Conservation (phyloP, 164 flowering plant genomes). For the Chloranthus sessilifolius region DNA sequence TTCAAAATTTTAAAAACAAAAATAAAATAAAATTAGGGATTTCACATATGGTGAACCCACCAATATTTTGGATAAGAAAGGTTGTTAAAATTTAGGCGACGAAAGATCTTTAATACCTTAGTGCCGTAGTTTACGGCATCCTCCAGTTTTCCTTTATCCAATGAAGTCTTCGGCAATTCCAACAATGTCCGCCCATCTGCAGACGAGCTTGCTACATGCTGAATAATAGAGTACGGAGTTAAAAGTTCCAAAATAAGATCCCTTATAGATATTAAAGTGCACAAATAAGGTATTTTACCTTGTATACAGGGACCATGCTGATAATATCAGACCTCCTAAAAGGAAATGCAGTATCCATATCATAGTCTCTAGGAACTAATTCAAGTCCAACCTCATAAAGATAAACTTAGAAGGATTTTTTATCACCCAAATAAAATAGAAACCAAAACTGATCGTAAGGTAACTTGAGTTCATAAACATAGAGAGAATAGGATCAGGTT, state of each 20-base stretch:
- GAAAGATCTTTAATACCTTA: constrained; percentile 41
- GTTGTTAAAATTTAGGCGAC: not conserved
- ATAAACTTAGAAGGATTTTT: not conserved
- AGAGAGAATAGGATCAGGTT: too few relatives aligned
- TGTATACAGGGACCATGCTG: constrained; percentile 87
- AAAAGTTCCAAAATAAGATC: constrained; percentile 6
- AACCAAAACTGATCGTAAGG: constrained; percentile 1
- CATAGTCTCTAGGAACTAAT: constrained; percentile 90
- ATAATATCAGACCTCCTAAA: constrained; percentile 63
- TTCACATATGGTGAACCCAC: too few relatives aligned
- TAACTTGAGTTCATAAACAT: constrained; percentile 1
- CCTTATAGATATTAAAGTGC: not conserved
- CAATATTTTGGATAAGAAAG: not conserved
- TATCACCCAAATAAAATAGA: not conserved
- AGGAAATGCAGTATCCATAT: constrained; percentile 68
- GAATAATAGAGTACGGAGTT: constrained; percentile 12
- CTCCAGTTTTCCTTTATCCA: constrained; percentile 95
- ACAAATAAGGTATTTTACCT: constrained; percentile 37
- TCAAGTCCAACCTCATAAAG: constrained; percentile 81
- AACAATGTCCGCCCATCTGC: constrained; percentile 93
- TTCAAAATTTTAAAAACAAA: constrained; percentile 1
- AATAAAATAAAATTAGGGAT: not conserved
- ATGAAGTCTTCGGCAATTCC: constrained; percentile 88
- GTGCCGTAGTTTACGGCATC: constrained; percentile 97
- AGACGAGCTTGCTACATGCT: constrained; percentile 98